Evolutionary conservation across 140 eudicot species (phyloP).

Genomic region (Oenanthe javanica): DNA sequence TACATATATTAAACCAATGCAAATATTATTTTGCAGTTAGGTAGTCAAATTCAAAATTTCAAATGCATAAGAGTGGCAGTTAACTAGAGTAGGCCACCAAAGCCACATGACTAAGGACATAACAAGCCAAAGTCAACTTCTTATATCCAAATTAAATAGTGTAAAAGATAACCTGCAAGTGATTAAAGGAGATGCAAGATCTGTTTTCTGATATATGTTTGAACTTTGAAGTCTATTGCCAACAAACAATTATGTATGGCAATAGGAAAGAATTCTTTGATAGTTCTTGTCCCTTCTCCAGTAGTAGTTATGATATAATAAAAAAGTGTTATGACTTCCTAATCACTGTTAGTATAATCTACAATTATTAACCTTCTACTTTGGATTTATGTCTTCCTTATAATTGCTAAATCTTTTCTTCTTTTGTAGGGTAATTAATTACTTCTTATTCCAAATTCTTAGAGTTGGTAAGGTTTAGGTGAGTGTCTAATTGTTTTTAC

Average conservation of each 20-base stretch:
- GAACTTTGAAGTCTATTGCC: neutral
- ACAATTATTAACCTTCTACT: slow-evolving; percentile 55
- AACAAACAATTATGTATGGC: neutral
- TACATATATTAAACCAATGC: too few relatives aligned
- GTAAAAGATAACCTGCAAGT: neutral
- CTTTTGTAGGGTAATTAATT: neutral
- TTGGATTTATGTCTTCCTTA: slow-evolving; percentile 40
- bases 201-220: neutral
- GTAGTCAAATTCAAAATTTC: neutral
- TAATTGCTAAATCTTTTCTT: slow-evolving; percentile 13
- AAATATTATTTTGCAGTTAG: neutral
- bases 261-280: neutral
- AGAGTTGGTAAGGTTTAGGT: slow-evolving; percentile 50
- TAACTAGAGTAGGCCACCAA: slow-evolving; percentile 13
- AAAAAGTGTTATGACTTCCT: slow-evolving; percentile 21
- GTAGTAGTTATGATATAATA: neutral
- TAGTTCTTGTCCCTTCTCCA: slow-evolving; percentile 2
- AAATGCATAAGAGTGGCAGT: neutral
- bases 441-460: slow-evolving; percentile 31
- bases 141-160: neutral
- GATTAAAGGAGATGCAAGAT: neutral
- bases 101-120: slow-evolving; percentile 6
- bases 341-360: slow-evolving; percentile 15
- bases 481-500: slow-evolving; percentile 38
- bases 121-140: slow-evolving; percentile 10